phyloP scores from a whole-genome alignment of 1,284 basidiomycete species.

The Irpex sp. region DNA sequence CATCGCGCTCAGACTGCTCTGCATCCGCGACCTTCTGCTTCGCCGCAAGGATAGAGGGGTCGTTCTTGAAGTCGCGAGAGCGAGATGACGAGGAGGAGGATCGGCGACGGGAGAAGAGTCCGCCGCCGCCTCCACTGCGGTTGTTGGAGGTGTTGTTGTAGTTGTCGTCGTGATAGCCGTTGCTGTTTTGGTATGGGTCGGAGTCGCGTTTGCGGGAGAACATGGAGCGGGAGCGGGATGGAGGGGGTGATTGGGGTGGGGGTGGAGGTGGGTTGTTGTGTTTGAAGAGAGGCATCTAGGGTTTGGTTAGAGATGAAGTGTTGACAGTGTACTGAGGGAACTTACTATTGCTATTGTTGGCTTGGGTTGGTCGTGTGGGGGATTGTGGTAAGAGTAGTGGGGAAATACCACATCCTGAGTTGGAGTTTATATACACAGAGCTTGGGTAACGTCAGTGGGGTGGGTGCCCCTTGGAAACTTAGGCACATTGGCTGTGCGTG shows the following conservation, averaged over 20 bases:
- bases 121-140: constrained; percentile 14
- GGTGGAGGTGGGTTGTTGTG: constrained; percentile 18
- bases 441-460: not conserved
- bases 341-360: too few species aligned
- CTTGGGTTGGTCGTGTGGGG: too few species aligned
- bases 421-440: not conserved
- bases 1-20: constrained; percentile 50
- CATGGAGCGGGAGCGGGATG: constrained; percentile 15
- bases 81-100: constrained; percentile 20
- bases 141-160: constrained; percentile 8
- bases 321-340: too few species aligned
- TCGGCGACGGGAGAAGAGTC: constrained; percentile 26
- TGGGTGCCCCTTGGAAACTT: not conserved
- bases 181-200: constrained; percentile 8
- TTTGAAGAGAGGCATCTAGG: constrained; percentile 18
- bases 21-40: constrained; percentile 52
- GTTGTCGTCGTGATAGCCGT: constrained; percentile 11
- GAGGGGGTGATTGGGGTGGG: constrained; percentile 15
- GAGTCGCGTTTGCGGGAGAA: constrained; percentile 16
- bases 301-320: not conserved
- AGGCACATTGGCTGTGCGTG: not conserved
- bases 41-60: constrained; percentile 49
- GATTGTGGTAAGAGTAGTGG: too few species aligned
- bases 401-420: too few species aligned
- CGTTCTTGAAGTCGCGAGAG: constrained; percentile 27